A percentile compares a stretch with the other conserved stretches of the same genome.
These are phyloP conservation scores for Fragaria nilgerrensis DNA, from an alignment of 306 rosid species.

Conservation along the genomic window DNA sequence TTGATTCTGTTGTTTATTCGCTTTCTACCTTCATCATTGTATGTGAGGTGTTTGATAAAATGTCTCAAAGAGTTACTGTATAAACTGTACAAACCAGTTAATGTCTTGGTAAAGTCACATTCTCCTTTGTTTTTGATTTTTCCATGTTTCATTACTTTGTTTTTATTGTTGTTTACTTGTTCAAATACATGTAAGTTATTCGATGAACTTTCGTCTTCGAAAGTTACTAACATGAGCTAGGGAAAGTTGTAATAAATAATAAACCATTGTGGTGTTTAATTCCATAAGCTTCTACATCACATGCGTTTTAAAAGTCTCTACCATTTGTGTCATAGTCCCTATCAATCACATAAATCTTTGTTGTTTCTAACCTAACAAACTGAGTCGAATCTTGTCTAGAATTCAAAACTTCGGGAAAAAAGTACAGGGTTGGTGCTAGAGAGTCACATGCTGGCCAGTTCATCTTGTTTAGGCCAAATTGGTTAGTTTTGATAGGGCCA, in stretches of 20 bases:
- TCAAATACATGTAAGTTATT: not conserved
- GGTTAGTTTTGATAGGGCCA: not conserved
- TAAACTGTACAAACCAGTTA: not conserved
- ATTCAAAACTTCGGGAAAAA: not conserved
- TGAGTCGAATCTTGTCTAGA: not conserved
- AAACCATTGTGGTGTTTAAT: not conserved
- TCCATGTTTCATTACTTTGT: not conserved
- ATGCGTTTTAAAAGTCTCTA: not conserved
- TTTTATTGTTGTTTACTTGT: not conserved
- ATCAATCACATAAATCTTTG: not conserved
- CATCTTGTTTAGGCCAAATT: not conserved
- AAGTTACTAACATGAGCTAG: not conserved
- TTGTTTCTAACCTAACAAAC: not conserved
- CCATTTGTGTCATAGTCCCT: not conserved
- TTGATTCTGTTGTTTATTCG: not conserved
- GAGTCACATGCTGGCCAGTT: constrained; percentile 8
- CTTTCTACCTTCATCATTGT: not conserved
- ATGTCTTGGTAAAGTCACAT: not conserved
- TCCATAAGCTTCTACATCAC: not conserved
- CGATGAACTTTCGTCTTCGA: not conserved
- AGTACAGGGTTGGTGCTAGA: not conserved
- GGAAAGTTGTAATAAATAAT: not conserved
- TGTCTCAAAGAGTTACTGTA: not conserved
- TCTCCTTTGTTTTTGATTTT: not conserved
- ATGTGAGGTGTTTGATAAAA: not conserved